Conservation (phyloP, 768 basidiomycete species). For the Rhizopogon vinicolor region DNA sequence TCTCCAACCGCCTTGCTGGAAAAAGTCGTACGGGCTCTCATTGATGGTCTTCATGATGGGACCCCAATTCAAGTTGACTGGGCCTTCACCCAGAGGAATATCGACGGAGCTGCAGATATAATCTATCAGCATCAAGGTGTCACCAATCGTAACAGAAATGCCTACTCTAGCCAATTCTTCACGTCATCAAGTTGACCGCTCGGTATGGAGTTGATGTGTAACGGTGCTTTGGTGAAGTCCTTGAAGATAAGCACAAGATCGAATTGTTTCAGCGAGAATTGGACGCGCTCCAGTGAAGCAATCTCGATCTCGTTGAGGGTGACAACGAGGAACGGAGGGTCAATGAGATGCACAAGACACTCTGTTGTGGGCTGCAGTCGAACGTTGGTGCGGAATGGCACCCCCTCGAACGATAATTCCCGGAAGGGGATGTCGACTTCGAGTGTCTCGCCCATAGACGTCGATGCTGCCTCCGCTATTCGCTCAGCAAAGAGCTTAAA, state of each 20-base stretch:
- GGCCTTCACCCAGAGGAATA: conserved; percentile 91
- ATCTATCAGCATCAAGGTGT: background rate
- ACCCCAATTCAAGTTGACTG: conserved; percentile 97
- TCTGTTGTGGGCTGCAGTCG: conserved; percentile 95
- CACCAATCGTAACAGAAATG: conserved; percentile 6
- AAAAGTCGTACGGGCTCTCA: conserved; percentile 93
- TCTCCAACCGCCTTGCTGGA: conserved; percentile 92
- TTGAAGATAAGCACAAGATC: conserved; percentile 97
- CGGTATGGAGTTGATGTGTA: conserved; percentile 97
- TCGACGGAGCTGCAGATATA: conserved; percentile 78
- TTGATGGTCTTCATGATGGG: conserved; percentile 99
- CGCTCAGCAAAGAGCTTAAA: conserved; percentile 93
- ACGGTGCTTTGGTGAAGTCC: conserved; percentile 87
- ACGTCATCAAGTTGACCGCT: conserved; percentile 90
- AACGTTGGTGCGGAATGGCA: conserved; percentile 92
- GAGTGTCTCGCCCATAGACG: conserved; percentile 81
- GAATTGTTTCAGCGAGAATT: conserved; percentile 94
- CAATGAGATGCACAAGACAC: conserved; percentile 92
- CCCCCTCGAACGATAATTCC: conserved; percentile 95
- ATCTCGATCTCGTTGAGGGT: conserved; percentile 95
- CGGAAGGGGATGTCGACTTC: conserved; percentile 97
- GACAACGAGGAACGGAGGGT: conserved; percentile 93
- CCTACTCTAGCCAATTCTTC: conserved; percentile 98
- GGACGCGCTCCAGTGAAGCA: conserved; percentile 94
- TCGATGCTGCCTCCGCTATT: conserved; percentile 77